Percentiles rank a stretch among this genome's conserved stretches.
phyloP scores from a whole-genome alignment of 1,284 basidiomycete genomes.

The Melampsora larici-populina region DNA sequence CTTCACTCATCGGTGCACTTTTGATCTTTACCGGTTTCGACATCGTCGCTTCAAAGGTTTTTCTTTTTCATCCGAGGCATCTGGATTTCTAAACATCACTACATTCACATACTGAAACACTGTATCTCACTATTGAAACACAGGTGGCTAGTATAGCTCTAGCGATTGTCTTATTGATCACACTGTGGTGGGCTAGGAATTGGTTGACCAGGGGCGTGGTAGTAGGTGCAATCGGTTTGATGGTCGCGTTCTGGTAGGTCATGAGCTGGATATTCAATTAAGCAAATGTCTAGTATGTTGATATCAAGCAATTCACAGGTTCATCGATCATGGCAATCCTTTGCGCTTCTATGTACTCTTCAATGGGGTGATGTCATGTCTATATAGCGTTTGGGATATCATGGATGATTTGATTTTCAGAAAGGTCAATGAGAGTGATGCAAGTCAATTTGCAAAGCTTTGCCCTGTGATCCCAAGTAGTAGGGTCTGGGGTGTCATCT shows the following conservation, averaged over 20 bases:
- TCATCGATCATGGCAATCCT: constrained; percentile 47
- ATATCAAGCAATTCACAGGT: constrained; percentile 45
- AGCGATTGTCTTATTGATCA: constrained; percentile 25
- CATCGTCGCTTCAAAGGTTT: constrained; percentile 86
- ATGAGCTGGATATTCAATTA: constrained; percentile 42
- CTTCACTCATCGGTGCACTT: constrained; percentile 80
- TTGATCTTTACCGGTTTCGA: constrained; percentile 88
- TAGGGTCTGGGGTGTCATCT: constrained; percentile 55
- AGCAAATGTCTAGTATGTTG: constrained; percentile 48
- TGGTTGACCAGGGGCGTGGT: constrained; percentile 32
- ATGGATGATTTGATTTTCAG: constrained; percentile 80
- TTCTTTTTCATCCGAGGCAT: constrained; percentile 54
- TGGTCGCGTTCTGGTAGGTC: constrained; percentile 28
- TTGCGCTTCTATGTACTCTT: constrained; percentile 71
- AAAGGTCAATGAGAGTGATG: constrained; percentile 88
- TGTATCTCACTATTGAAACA: constrained; percentile 56
- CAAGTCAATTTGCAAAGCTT: constrained; percentile 78
- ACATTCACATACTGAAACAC: constrained; percentile 50
- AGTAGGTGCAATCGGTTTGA: constrained; percentile 27
- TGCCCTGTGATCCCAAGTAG: constrained; percentile 63
- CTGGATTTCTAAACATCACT: constrained; percentile 56
- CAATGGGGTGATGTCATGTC: constrained; percentile 88
- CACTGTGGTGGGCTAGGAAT: constrained; percentile 41
- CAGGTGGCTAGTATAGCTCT: constrained; percentile 42
- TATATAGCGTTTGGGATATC: constrained; percentile 64